Evolutionary conservation across 306 rosid genomes (phyloP).

Genomic region (Sindora glabra): DNA sequence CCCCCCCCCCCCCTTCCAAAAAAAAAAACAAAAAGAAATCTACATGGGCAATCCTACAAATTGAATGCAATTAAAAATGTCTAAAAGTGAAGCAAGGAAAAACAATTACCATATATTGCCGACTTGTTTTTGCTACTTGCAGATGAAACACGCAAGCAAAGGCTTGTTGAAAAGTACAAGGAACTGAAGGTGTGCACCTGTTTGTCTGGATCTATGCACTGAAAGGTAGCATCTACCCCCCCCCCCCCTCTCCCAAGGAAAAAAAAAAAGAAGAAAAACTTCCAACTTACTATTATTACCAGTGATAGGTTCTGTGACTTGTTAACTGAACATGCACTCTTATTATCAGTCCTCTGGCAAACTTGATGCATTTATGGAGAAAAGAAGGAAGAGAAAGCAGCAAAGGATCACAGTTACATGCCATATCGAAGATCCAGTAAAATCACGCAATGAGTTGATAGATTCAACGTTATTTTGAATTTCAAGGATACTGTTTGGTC

Average conservation of each 20-base stretch:
- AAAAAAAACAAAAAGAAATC: background rate
- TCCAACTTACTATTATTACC: too few species aligned
- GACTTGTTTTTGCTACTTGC: conserved; percentile 22
- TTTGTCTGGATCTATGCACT: background rate
- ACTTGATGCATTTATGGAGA: conserved; percentile 63
- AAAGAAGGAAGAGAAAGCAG: conserved; percentile 76
- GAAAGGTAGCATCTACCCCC: background rate
- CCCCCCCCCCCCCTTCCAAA: too few species aligned
- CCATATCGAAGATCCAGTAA: conserved; percentile 59
- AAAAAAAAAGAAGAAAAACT: too few species aligned
- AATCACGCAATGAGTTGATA: conserved; percentile 10
- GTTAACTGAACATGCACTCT: background rate
- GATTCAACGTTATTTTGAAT: background rate
- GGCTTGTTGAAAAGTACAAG: conserved; percentile 55
- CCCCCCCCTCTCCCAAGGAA: background rate
- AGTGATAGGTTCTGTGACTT: background rate
- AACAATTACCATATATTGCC: background rate
- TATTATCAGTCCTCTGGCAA: conserved; percentile 57
- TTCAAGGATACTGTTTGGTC: background rate
- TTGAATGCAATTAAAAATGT: background rate
- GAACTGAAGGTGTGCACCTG: conserved; percentile 62
- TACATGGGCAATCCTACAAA: too few species aligned
- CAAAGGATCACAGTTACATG: conserved; percentile 67
- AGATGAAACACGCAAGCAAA: conserved; percentile 67
- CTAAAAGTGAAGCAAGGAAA: background rate